Evolutionary conservation across 2,329 filamentous ascomycete genomes (phyloP), one percentile per base, ranked within the genome.

Genomic region (Onygena corvina): DNA sequence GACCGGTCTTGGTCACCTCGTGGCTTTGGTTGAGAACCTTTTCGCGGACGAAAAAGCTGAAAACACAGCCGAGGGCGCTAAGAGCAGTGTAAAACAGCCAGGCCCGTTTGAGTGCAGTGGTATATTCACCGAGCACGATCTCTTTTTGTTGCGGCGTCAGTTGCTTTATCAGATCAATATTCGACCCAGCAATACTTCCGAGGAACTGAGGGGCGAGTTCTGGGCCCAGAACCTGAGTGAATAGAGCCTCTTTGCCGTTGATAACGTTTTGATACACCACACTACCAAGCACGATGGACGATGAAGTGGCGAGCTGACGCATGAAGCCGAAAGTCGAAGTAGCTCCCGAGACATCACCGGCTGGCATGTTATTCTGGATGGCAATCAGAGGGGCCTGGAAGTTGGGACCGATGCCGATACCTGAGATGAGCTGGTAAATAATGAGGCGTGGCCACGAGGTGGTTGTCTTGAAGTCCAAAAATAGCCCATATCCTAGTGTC

Each of bases 401-500:
- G 59, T 79, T 77, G 31, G 78, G 75, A 0, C 80, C 80, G 4
- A 79, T 71, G 20, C 80, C 80, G 3, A 77, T 58, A n/a, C 79
- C 79, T 3, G 70, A 71, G 27, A 83, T 67, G 44, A 83, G 64
- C 61, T 82, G 77, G 57, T 71, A 83, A 35, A 70, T 65, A 57
- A 72, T 65, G 52, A 73, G 67, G 21, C 68, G 67, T 21, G 68
- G 58, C 71, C 70, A 74, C 51, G 64, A 80, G 54, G 60, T 80
- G 60, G 75, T 73, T 16, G 68, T 65, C 18, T 71, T 68, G 2
- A 78, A 61, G 36, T 76, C 73, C 30, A 86, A 75, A 58, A 81
- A 72, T 49, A 83, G 76, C 49, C 83, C 83, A 40, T 77, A 77
- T 2, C 84, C 84, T 6, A 87, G 67, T 0, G 76, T 75, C 64